These are phyloP conservation scores for Aphanocladium album DNA, from an alignment of 2,329 filamentous ascomycete genomes.

Conservation along the genomic window DNA sequence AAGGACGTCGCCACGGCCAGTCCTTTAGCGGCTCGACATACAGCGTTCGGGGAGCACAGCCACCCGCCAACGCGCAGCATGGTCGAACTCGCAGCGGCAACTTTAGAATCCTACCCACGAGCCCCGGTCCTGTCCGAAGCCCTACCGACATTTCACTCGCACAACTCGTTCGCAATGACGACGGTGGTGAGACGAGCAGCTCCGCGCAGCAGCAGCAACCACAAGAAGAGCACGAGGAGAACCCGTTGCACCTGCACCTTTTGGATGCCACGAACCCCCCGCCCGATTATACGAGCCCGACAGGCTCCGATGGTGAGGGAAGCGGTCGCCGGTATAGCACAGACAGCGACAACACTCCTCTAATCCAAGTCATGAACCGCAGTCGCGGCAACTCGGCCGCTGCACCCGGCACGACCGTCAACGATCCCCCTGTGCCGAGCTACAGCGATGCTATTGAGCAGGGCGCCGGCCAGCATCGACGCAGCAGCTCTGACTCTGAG, in stretches of 20 bases:
- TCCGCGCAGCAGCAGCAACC: slow-evolving; percentile 24
- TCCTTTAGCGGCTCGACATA: slow-evolving; percentile 35
- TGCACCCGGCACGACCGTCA: slow-evolving; percentile 16
- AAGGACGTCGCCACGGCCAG: slow-evolving; percentile 41
- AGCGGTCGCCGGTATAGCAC: slow-evolving; percentile 52
- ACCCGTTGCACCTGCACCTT: slow-evolving; percentile 35
- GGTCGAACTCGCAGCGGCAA: slow-evolving; percentile 72
- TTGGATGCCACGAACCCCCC: slow-evolving; percentile 58
- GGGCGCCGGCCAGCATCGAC: slow-evolving; percentile 27
- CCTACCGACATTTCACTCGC: slow-evolving; percentile 95
- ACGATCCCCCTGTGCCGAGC: slow-evolving; percentile 68
- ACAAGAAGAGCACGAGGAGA: slow-evolving; percentile 26
- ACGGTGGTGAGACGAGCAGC: slow-evolving; percentile 65
- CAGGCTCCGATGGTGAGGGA: slow-evolving; percentile 43
- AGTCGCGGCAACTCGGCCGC: slow-evolving; percentile 46
- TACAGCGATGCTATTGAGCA: slow-evolving; percentile 70
- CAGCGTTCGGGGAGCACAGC: slow-evolving; percentile 34
- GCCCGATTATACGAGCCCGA: slow-evolving; percentile 67
- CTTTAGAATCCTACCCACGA: slow-evolving; percentile 71
- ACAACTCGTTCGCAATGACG: slow-evolving; percentile 68
- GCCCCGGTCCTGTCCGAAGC: slow-evolving; percentile 82
- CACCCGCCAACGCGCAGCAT: slow-evolving; percentile 56
- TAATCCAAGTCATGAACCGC: slow-evolving; percentile 47
- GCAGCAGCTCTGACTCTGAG: slow-evolving; percentile 5
- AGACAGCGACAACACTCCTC: slow-evolving; percentile 52